Percentiles rank a stretch among this genome's conserved stretches.
phyloP scores from a whole-genome alignment of 495 filamentous ascomycete genomes.

The Penicillium steckii region DNA sequence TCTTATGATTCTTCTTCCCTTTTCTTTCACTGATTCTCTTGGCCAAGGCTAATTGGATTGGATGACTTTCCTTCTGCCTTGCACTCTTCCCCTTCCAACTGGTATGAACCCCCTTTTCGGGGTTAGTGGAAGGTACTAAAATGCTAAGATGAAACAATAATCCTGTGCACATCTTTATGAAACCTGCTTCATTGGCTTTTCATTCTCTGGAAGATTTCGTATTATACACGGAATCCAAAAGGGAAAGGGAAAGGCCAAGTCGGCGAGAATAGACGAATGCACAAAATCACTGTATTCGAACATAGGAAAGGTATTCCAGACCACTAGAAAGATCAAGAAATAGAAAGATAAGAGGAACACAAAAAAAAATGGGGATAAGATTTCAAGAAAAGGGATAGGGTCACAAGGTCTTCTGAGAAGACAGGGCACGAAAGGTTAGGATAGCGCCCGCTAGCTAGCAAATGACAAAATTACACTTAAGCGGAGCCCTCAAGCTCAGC shows the following conservation, averaged over 20 bases:
- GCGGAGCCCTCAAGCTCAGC: conserved; percentile 79
- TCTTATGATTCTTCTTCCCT: not conserved
- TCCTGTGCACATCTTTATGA: too few relatives aligned
- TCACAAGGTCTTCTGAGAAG: conserved; percentile 10
- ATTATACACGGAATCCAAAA: conserved; percentile 47
- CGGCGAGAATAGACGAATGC: not conserved
- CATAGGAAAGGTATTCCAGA: conserved; percentile 34
- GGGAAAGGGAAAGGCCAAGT: conserved; percentile 35
- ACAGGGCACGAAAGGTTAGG: not conserved
- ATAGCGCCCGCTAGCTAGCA: conserved; percentile 28
- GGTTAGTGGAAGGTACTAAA: not conserved
- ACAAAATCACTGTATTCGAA: conserved; percentile 16
- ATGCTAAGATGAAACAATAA: not conserved
- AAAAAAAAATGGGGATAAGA: conserved; percentile 31
- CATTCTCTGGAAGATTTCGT: conserved; percentile 41
- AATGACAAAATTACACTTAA: conserved; percentile 54
- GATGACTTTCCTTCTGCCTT: not conserved
- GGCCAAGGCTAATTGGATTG: not conserved
- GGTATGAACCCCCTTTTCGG: not conserved
- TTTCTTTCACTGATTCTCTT: not conserved
- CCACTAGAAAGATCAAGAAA: conserved; percentile 16
- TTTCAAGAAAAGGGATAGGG: conserved; percentile 6
- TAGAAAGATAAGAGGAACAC: conserved; percentile 13
- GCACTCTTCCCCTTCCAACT: not conserved
- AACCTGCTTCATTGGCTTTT: too few relatives aligned